phyloP scores from a whole-genome alignment of 2,329 filamentous ascomycete species.

The Bipolaris oryzae region DNA sequence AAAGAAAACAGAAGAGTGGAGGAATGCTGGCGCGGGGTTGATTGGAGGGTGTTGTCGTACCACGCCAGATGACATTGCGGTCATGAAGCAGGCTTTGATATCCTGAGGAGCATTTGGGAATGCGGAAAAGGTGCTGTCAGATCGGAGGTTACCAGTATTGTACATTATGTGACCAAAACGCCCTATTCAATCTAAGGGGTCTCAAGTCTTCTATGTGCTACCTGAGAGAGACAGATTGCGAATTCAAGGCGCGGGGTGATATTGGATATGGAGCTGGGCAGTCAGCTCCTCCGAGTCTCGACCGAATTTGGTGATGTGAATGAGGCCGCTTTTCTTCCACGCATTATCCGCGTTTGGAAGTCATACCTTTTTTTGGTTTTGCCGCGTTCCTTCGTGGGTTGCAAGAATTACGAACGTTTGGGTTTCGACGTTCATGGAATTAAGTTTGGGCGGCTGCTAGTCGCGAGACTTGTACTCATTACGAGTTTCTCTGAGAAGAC shows the following conservation, averaged over 20 bases:
- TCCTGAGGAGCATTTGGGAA: background rate
- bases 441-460: background rate
- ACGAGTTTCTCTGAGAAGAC: background rate
- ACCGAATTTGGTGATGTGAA: background rate
- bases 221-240: background rate
- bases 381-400: background rate
- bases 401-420: background rate
- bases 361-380: background rate
- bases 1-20: slow-evolving; percentile 43
- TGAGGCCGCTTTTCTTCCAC: background rate
- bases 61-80: slow-evolving; percentile 49
- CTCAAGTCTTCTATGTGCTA: background rate
- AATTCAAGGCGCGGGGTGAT: background rate
- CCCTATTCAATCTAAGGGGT: background rate
- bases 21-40: slow-evolving; percentile 48
- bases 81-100: slow-evolving; percentile 37
- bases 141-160: background rate
- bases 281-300: background rate
- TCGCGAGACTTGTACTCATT: background rate
- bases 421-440: background rate
- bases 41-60: slow-evolving; percentile 58
- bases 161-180: too few species aligned
- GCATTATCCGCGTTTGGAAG: background rate
- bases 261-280: background rate
- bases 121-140: background rate